These are phyloP conservation scores for Scytalidium lignicola DNA, from an alignment of 2,329 filamentous ascomycete genomes.

Conservation along the genomic window DNA sequence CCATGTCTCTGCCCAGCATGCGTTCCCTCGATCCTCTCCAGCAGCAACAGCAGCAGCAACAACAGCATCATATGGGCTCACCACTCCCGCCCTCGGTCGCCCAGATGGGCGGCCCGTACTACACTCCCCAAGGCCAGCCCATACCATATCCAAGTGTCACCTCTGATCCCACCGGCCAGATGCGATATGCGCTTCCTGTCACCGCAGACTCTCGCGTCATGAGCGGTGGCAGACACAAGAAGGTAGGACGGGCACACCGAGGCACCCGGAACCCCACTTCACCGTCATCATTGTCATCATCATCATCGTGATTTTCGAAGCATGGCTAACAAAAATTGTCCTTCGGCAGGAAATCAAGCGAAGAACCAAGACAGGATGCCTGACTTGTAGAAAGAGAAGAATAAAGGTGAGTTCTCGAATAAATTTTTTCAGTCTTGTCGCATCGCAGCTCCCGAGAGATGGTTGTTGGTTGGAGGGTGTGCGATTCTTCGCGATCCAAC, in stretches of 20 bases:
- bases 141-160: slow-evolving; percentile 39
- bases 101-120: slow-evolving; percentile 44
- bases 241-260: slow-evolving; percentile 22
- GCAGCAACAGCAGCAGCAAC: slow-evolving; percentile 21
- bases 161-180: slow-evolving; percentile 39
- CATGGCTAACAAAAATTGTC: slow-evolving; percentile 15
- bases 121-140: slow-evolving; percentile 33
- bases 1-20: slow-evolving; percentile 45
- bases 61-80: slow-evolving; percentile 41
- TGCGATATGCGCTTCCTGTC: slow-evolving; percentile 53
- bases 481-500: slow-evolving; percentile 25
- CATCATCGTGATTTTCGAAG: background rate
- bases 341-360: slow-evolving; percentile 62
- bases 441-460: background rate
- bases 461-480: slow-evolving; percentile 9
- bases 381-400: slow-evolving; percentile 59
- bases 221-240: slow-evolving; percentile 57
- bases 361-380: slow-evolving; percentile 68
- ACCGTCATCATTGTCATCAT: background rate
- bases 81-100: slow-evolving; percentile 48
- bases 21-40: slow-evolving; percentile 40
- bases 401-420: slow-evolving; percentile 59
- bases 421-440: slow-evolving; percentile 14
- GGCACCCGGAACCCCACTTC: slow-evolving; percentile 7
- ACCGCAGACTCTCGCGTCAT: slow-evolving; percentile 44